Base-by-base conservation (phyloP, 306 rosid genomes). In the Lotus japonicus region DNA sequence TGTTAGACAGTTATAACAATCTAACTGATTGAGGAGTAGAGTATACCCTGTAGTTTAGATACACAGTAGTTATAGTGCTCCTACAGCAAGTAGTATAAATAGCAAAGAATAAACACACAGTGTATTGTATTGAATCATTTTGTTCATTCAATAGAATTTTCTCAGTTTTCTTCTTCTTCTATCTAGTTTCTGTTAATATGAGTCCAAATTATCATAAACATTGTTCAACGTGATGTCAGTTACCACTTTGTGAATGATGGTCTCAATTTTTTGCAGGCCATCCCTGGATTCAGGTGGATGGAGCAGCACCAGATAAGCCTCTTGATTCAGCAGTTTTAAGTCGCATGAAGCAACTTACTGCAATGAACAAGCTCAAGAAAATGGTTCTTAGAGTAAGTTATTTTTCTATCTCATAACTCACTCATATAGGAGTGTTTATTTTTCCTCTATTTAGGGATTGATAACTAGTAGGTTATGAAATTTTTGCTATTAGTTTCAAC, bases 271-370 rank as follows among this genome's bases (percentile, higher is more conserved):
- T 51, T 87, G 64, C 81, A 92, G 98, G 97, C 63, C 94, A 92
- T 39, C 98, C 96, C 9, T 92, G 98, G 98, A 77, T 92, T 77
- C 96, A 77, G 57, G 82, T 80, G 57, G 96, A 92, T 76, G 98
- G 94, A 73, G 58, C 76, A 70, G 96, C 96, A 62, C 89, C 90
- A 35, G 98, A 92, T 77, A 89, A 86, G 79, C 89, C 92, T 61
- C 95, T 92, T 59, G 96, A 89, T 69, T 70, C 96, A 1, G 95
- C 98, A 26, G 96, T 92, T 71, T 80, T 92, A 69, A 89, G 82
- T 83, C 96, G 95, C 54, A 68, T 92, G 76, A 89, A 89, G 71
- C 95, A 87, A 80, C 89, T 92, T 72, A 79, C 91, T 73, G 95
- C 95, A 7, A 89, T 87, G 96, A 81, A 85, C 90, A 92, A 85